Evolutionary conservation across 2,329 filamentous ascomycete genomes (phyloP), one percentile per base, ranked within the genome.

Genomic region (Sporothrix sp.): DNA sequence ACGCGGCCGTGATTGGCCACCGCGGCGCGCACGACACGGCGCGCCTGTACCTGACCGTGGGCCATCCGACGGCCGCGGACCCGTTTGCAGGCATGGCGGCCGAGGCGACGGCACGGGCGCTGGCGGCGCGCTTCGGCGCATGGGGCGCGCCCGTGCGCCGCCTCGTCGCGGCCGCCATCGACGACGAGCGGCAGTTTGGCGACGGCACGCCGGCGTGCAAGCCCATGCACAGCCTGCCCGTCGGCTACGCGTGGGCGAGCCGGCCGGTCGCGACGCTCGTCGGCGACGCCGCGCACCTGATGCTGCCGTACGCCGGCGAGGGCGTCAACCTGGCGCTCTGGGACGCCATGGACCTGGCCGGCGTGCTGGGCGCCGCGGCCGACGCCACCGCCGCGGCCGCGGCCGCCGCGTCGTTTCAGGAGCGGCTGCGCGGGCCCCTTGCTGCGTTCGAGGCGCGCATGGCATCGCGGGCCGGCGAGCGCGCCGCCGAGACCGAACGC

Each of bases 201-300:
- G 33, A 11, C 2, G 13, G n/a, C n/a, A n/a, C 5, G 8, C 44
- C 9, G 14, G n/a, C 23, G 10, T 30, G 20, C n/a, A 27, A 36
- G 23, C 44, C 44, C 9, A 37, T 37, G 44, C 33, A 47, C 21
- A 20, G 14, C 4, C 43, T 47, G 10, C 44, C 44, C 8, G 13
- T 18, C 10, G 33, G 33, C 4, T 33, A 28, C 5, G 7, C 33
- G 21, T 37, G 44, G 21, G 8, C 21, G n/a, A 37, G 44, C 33
- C 14, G 33, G n/a, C 10, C 44, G 3, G 18, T 3, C 6, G 33
- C 33, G 1, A 37, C 44, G 2, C 44, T 47, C 7, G 35, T 47
- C 7, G 44, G 44, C n/a, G 44, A 47, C 13, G 44, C 44, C 14
- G 21, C 44, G 2, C 44, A 47, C 23, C n/a, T 47, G 23, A 47